Percentiles rank a stretch among this genome's conserved stretches.
Conservation (phyloP, 371 early-diverging fungal genomes). For the Mucor saturninus region DNA sequence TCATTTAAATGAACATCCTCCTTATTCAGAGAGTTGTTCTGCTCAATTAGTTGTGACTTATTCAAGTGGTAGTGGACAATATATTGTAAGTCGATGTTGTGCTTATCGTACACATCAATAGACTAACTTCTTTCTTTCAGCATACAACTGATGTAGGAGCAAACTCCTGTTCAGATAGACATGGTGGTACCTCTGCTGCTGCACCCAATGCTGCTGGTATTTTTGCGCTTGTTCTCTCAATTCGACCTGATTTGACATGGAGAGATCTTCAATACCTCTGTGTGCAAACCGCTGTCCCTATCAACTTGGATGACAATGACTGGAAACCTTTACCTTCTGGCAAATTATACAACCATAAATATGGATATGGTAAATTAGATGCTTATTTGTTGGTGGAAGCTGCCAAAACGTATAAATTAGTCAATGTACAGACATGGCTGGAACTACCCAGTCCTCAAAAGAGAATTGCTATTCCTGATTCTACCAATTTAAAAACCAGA, state of each 20-base stretch:
- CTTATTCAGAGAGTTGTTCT: slow-evolving; percentile 90
- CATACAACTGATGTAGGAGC: slow-evolving; percentile 86
- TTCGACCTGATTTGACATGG: slow-evolving; percentile 91
- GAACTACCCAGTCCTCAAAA: slow-evolving; percentile 48
- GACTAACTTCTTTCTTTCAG: slow-evolving; percentile 36
- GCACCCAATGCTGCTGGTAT: slow-evolving; percentile 95
- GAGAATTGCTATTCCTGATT: slow-evolving; percentile 65
- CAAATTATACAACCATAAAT: slow-evolving; percentile 83
- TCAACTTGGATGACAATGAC: slow-evolving; percentile 61
- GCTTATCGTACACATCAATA: too few species aligned
- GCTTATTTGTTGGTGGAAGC: slow-evolving; percentile 80
- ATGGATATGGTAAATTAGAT: slow-evolving; percentile 92
- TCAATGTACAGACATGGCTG: slow-evolving; percentile 69
- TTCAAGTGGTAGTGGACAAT: slow-evolving; percentile 77
- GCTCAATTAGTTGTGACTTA: slow-evolving; percentile 91
- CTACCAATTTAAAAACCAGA: slow-evolving; percentile 28
- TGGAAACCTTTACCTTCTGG: slow-evolving; percentile 71
- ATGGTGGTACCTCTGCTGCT: slow-evolving; percentile 98
- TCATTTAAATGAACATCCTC: slow-evolving; percentile 73
- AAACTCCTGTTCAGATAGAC: slow-evolving; percentile 71
- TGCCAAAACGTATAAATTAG: slow-evolving; percentile 69
- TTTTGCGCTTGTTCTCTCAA: slow-evolving; percentile 88
- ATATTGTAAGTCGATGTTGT: slow-evolving; percentile 64
- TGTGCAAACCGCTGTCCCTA: slow-evolving; percentile 80
- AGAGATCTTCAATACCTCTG: slow-evolving; percentile 89